Percentiles rank a stretch among this genome's conserved stretches.
Evolutionary conservation across 2,329 filamentous ascomycete genomes (phyloP).

Genomic region (Emergomyces pasteurianus): DNA sequence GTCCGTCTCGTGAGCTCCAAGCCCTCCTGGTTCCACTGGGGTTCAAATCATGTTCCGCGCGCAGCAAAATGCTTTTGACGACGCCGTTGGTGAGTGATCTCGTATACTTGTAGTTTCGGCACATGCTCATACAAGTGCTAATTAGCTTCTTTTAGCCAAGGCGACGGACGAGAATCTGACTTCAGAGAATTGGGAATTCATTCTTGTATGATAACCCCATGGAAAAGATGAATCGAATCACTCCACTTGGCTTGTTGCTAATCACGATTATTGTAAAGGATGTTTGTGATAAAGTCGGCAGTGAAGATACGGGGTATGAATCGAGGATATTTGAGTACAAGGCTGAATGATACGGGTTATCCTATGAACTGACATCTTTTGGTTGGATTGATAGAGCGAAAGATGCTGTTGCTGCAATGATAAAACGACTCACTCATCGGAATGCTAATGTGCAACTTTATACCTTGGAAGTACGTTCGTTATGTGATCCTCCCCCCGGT

Average conservation of each 20-base stretch:
- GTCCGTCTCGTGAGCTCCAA: neutral
- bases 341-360: neutral
- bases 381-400: slow-evolving; percentile 43
- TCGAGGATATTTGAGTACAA: neutral
- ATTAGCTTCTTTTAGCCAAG: slow-evolving; percentile 41
- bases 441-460: slow-evolving; percentile 96
- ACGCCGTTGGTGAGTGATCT: slow-evolving; percentile 51
- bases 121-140: neutral
- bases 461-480: slow-evolving; percentile 59
- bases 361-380: slow-evolving; percentile 5
- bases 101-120: neutral
- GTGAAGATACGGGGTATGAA: slow-evolving; percentile 37
- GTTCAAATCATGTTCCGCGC: slow-evolving; percentile 43
- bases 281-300: slow-evolving; percentile 48
- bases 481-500: neutral
- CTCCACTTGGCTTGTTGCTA: neutral
- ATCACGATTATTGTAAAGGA: slow-evolving; percentile 29
- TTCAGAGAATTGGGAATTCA: slow-evolving; percentile 65
- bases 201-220: slow-evolving; percentile 38
- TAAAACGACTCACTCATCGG: slow-evolving; percentile 81
- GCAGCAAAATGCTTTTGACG: slow-evolving; percentile 58
- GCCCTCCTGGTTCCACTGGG: neutral
- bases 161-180: slow-evolving; percentile 98
- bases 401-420: slow-evolving; percentile 78
- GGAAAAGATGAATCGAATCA: neutral